Percentiles rank a stretch among this genome's conserved stretches.
These are phyloP conservation scores for Chlamydomonas sp. DNA, from an alignment of 139 green algal genomes.

Conservation along the genomic window DNA sequence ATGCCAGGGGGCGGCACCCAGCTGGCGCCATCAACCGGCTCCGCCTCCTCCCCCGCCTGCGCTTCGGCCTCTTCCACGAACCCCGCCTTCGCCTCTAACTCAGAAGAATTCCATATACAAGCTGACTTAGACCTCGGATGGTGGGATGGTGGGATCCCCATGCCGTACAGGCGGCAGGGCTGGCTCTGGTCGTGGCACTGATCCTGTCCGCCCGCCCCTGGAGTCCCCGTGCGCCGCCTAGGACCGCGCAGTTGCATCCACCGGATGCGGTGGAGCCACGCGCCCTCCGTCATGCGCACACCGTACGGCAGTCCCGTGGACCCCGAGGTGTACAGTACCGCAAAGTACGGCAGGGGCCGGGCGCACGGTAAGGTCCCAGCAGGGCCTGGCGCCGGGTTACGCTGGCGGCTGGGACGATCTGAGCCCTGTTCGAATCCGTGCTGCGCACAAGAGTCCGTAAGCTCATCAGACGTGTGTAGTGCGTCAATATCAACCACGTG, in stretches of 20 bases:
- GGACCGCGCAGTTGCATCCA: slow-evolving; percentile 60
- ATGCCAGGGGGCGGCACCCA: not conserved
- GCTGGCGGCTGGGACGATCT: not conserved
- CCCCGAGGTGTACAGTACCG: slow-evolving; percentile 77
- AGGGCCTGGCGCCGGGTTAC: not conserved
- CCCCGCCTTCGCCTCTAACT: no score
- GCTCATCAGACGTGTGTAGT: not conserved
- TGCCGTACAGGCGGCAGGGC: not conserved
- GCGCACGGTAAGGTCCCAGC: not conserved
- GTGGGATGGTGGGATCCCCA: not conserved
- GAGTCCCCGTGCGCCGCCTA: no score
- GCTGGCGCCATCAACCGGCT: not conserved
- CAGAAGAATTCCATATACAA: no score
- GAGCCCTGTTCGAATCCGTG: not conserved
- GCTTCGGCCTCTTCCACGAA: not conserved
- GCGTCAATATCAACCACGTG: not conserved
- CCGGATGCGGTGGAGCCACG: slow-evolving; percentile 61
- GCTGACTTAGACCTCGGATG: not conserved
- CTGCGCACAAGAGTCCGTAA: not conserved
- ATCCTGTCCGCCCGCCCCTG: no score
- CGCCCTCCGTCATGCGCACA: slow-evolving; percentile 60
- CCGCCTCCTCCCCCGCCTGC: not conserved
- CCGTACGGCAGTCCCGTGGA: slow-evolving; percentile 68
- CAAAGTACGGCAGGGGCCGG: slow-evolving; percentile 47
- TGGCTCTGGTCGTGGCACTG: not conserved